Percentiles rank a stretch among this genome's conserved stretches.
Conservation (phyloP, 2,329 filamentous ascomycete genomes). For the Phoma sp. region DNA sequence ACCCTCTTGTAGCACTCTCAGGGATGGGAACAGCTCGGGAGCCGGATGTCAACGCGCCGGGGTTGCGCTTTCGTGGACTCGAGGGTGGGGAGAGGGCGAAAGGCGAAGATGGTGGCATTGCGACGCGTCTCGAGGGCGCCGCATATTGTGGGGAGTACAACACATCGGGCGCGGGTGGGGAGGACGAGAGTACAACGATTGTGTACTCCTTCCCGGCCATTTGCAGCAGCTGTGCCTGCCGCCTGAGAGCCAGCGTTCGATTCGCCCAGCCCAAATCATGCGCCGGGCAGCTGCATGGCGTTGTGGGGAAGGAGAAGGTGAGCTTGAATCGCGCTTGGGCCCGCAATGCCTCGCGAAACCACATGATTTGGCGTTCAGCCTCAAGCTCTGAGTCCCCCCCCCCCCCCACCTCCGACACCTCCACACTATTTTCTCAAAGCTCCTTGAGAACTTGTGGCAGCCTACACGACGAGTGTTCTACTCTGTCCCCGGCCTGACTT, state of each 20-base stretch:
- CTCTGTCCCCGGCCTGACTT: no score
- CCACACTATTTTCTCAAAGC: no score
- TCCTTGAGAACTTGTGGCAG: no score
- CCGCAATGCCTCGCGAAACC: constrained; percentile 11
- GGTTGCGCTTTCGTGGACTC: constrained; percentile 21
- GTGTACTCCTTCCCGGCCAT: constrained; percentile 37
- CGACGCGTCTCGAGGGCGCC: constrained; percentile 37
- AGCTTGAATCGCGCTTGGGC: constrained; percentile 3
- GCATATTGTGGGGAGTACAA: constrained; percentile 26
- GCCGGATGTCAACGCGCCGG: constrained; percentile 38
- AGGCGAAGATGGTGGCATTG: constrained; percentile 34
- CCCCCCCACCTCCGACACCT: background rate
- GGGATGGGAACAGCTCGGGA: constrained; percentile 38
- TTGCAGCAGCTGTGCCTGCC: constrained; percentile 21
- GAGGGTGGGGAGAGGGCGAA: constrained; percentile 31
- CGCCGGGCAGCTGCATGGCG: constrained; percentile 8
- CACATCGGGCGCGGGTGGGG: constrained; percentile 35
- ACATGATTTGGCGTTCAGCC: constrained; percentile 18
- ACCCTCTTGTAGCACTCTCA: constrained; percentile 35
- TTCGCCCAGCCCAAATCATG: constrained; percentile 7
- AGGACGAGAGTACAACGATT: constrained; percentile 42
- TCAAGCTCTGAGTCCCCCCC: background rate
- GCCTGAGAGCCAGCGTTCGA: constrained; percentile 13
- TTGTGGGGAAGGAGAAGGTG: constrained; percentile 7
- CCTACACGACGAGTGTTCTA: no score